Evolutionary conservation across 306 rosid genomes (phyloP), one percentile per base, ranked within the genome.

Genomic region (Quercus wislizeni): DNA sequence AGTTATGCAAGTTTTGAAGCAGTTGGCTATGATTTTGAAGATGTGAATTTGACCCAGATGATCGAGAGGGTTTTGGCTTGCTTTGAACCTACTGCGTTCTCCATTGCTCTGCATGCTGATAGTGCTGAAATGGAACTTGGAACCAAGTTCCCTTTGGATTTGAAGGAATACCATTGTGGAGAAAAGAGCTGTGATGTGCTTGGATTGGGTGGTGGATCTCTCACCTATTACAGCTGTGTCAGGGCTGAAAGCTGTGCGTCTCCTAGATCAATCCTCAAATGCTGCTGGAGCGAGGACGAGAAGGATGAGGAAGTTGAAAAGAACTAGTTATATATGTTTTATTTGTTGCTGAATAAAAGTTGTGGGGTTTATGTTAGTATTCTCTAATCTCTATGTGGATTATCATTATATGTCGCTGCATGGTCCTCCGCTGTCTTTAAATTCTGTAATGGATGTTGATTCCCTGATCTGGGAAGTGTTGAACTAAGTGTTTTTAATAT

Each of bases 1-100:
- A 88, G 91, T 78, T 88, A 88, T 73, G 89, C 91, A 2, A 88
- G 88, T 71, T 88, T 88, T 43, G 91, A 88, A 76, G 71, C 87
- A 5, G 78, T 75, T 68, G 91, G 91, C 9, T 83, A 88, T 38
- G 64, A 81, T 31, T 80, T 83, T 1, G 69, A 81, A 5, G 81
- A 83, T 1, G 79, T 81, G 8, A 80, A 79, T 58, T 64, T 88
- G 85, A 74, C 75, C 76, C 80, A 78, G 57, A 62, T 88, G 79
- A 52, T 85, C 8, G 74, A 74, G 82, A 85, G 91, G 83, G 91
- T 81, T 18, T 55, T 88, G 85, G 84, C 7, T 67, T 88, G 89
- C 65, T 88, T 88, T 79, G 75, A 79, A 59, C 91, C 91, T 5
- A 55, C 77, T 17, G 87, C 76, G 52, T 88, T 85, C 77, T 88